Evolutionary conservation across 345 rosid species (phyloP), one percentile per base, ranked within the genome.

Genomic region (Sisymbrium irio): DNA sequence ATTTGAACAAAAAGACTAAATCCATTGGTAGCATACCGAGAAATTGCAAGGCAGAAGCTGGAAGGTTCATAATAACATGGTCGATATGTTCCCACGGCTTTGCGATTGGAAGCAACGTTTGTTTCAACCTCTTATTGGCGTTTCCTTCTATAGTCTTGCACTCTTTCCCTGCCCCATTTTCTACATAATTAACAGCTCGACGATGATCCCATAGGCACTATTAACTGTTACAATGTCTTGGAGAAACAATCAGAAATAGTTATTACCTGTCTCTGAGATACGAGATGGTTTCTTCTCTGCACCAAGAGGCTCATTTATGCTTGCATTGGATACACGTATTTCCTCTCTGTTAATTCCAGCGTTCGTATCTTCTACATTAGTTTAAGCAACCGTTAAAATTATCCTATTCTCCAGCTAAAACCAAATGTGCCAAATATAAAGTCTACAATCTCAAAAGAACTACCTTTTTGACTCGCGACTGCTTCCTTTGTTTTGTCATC

Each of bases 31-130:
- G 40, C 62, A 14, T 84, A 92, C 97, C 97, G 41, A 95, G 83
- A 83, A 95, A 95, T 50, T 85, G 77, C 61, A 90, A 65, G 64
- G 97, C 97, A 77, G 99, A 95, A 63, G 96, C 99, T 47, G 99
- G 99, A 77, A 95, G 99, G 82, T 95, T 95, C 99, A 95, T 95
- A 45, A 95, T 84, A 55, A 95, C 81, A 80, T 92, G 99, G 83
- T 95, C 97, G 59, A 92, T 71, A 76, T 92, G 97, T 80, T 90
- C 96, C 97, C 96, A 87, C 1, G 96, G 78, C 85, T 84, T 92
- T 45, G 87, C 46, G 18, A 77, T 64, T 55, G 85, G 79, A 50
- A 83, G 67, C 70, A 77, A 70, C 3, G 88, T 77, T 81, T 85
- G 76, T 84, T 77, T 86, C 75, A 84, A 77, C 79, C 88, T 90